Percentiles rank a stretch among this genome's conserved stretches.
Conservation (phyloP, 2,329 filamentous ascomycete genomes). For the Fusarium sp. region DNA sequence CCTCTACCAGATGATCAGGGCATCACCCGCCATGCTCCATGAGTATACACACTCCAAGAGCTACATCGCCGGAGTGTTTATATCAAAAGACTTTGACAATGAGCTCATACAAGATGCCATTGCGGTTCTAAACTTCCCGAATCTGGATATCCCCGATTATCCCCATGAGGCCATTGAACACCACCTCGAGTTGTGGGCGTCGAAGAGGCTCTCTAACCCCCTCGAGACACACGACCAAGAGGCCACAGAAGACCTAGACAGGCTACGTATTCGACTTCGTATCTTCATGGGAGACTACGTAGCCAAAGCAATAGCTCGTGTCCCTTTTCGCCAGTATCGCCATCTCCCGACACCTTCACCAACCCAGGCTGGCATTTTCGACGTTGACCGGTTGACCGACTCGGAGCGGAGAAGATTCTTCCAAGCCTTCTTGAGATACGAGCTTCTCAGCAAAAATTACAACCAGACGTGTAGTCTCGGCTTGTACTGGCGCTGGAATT, state of each 20-base stretch:
- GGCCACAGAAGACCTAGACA: not conserved
- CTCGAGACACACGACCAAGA: not conserved
- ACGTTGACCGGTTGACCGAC: not conserved
- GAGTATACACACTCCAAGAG: not conserved
- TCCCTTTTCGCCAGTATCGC: not conserved
- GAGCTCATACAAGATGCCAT: conserved; percentile 15
- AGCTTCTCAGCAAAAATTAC: not conserved
- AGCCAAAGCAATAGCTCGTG: conserved; percentile 1
- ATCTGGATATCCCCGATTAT: not conserved
- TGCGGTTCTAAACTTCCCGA: not conserved
- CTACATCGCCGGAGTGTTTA: not conserved
- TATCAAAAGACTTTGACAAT: not conserved
- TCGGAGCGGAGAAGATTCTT: not conserved
- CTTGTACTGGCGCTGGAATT: not conserved
- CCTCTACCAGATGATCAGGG: not conserved
- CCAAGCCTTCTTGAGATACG: not conserved
- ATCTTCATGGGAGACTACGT: conserved; percentile 12
- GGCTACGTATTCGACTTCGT: not conserved
- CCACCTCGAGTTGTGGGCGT: not conserved
- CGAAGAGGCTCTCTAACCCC: not conserved
- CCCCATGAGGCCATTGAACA: not conserved
- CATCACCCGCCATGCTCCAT: not conserved
- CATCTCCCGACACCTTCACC: not conserved
- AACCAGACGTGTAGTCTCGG: not conserved
- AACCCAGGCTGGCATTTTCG: not conserved